Percentiles rank a stretch among this genome's conserved stretches.
Evolutionary conservation across 2,329 filamentous ascomycete species (phyloP).

Genomic region (Capronia coronata): DNA sequence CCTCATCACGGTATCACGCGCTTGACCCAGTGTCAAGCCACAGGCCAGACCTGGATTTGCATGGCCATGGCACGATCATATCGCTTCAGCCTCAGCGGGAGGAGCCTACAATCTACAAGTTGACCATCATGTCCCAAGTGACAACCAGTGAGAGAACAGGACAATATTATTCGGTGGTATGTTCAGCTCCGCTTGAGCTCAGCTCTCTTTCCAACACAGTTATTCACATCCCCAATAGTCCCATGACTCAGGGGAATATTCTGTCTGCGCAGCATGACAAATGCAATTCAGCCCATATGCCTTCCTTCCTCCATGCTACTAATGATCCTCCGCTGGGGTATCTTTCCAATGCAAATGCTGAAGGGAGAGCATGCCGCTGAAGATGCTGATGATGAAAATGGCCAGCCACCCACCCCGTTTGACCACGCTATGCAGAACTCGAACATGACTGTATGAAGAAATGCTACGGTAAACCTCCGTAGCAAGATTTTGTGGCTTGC

Average conservation of each 20-base stretch:
- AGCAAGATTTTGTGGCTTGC: slow-evolving; percentile 5
- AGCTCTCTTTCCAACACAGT: slow-evolving; percentile 13
- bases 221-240: slow-evolving; percentile 3
- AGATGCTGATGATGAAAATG: slow-evolving; percentile 8
- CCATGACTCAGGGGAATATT: background rate
- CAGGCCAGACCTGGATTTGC: too few species aligned
- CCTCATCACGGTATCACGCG: too few species aligned
- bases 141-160: background rate
- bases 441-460: slow-evolving; percentile 18
- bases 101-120: too few species aligned
- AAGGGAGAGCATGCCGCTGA: slow-evolving; percentile 16
- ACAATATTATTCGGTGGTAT: background rate
- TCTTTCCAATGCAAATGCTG: slow-evolving; percentile 28
- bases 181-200: slow-evolving; percentile 1
- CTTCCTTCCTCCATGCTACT: background rate
- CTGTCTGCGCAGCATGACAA: background rate
- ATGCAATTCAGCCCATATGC: background rate
- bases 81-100: too few species aligned
- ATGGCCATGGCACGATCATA: too few species aligned
- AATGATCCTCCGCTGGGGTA: slow-evolving; percentile 25
- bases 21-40: too few species aligned
- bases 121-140: too few species aligned
- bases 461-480: slow-evolving; percentile 10
- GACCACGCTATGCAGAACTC: slow-evolving; percentile 24
- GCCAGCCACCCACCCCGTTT: slow-evolving; percentile 4